Conservation (phyloP, 345 rosid species). For the Citrus mangshanensis region DNA sequence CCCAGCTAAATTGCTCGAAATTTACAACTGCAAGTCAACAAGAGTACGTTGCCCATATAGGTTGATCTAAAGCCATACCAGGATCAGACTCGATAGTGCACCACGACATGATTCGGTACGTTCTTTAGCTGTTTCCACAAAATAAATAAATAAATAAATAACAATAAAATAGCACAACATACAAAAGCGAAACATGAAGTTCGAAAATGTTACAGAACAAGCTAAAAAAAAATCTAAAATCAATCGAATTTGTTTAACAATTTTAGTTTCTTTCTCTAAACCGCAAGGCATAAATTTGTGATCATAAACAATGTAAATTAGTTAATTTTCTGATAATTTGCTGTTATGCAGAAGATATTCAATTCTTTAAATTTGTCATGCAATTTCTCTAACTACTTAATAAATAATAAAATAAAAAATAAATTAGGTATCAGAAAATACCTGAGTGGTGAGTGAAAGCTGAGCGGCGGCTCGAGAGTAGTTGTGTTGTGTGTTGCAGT, state of each 20-base stretch:
- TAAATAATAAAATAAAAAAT: no score
- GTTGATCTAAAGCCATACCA: conserved; percentile 39
- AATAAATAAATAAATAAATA: no score
- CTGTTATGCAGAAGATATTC: not conserved
- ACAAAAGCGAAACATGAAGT: no score
- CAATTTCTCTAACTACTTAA: no score
- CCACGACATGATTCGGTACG: conserved; percentile 74
- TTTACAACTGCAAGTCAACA: not conserved
- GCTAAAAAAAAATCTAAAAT: not conserved
- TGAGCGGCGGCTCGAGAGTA: not conserved
- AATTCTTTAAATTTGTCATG: no score
- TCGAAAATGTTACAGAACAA: not conserved
- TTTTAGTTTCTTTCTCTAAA: not conserved
- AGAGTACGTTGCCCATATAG: not conserved
- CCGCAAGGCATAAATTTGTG: not conserved
- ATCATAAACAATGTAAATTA: not conserved
- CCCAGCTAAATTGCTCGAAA: not conserved
- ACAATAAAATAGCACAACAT: no score
- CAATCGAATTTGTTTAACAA: not conserved
- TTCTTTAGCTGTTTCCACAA: conserved; percentile 26
- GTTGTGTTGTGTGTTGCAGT: not conserved
- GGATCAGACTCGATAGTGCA: conserved; percentile 99
- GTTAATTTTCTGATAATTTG: not conserved
- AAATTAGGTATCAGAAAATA: no score
- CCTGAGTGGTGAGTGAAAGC: not conserved